phyloP scores from a whole-genome alignment of 352 stramenopile genomes.

The Phytophthora multivora region DNA sequence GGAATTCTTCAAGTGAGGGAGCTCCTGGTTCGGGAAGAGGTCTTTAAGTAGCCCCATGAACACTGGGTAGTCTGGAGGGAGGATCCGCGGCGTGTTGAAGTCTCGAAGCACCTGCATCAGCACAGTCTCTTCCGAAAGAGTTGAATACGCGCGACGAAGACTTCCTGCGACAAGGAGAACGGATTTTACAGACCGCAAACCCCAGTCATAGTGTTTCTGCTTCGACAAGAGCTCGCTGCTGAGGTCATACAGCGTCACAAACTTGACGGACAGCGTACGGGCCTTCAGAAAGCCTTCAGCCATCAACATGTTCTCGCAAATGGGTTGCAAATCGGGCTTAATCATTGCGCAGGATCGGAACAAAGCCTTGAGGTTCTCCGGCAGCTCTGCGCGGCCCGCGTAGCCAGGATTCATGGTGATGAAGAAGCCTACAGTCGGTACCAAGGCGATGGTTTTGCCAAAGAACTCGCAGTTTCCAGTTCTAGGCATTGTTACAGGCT shows the following conservation, averaged over 20 bases:
- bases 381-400: slow-evolving; percentile 89
- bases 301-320: slow-evolving; percentile 97
- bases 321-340: slow-evolving; percentile 89
- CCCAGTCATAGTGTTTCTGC: slow-evolving; percentile 95
- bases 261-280: slow-evolving; percentile 83
- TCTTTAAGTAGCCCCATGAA: slow-evolving; percentile 95
- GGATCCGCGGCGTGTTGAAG: slow-evolving; percentile 96
- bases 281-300: slow-evolving; percentile 92
- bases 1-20: slow-evolving; percentile 50
- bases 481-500: slow-evolving; percentile 41
- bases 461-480: slow-evolving; percentile 89
- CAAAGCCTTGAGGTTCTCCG: slow-evolving; percentile 93
- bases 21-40: slow-evolving; percentile 84
- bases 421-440: slow-evolving; percentile 91
- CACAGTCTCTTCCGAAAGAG: slow-evolving; percentile 89
- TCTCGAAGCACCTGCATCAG: slow-evolving; percentile 96
- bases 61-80: slow-evolving; percentile 92
- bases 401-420: slow-evolving; percentile 97
- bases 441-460: slow-evolving; percentile 82
- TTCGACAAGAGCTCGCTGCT: slow-evolving; percentile 86
- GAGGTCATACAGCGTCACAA: slow-evolving; percentile 91
- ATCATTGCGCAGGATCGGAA: slow-evolving; percentile 94
- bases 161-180: slow-evolving; percentile 95
- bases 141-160: slow-evolving; percentile 88
- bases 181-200: slow-evolving; percentile 94